These are phyloP conservation scores for Rosa chinensis DNA, from an alignment of 306 rosid genomes.

Conservation along the genomic window DNA sequence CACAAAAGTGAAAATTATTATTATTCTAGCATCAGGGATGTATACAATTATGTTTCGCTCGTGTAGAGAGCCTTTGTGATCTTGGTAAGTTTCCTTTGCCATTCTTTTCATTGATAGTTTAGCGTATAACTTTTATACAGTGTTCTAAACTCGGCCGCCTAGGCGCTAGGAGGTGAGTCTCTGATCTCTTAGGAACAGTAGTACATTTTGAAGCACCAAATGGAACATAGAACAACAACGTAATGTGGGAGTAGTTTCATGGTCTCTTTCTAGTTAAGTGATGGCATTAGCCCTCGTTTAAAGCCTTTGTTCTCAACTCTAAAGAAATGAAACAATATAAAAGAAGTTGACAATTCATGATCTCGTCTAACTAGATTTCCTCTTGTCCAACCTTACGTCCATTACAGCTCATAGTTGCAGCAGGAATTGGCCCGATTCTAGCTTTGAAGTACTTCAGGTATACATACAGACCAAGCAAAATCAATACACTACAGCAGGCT, in stretches of 20 bases:
- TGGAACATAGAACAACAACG: neutral
- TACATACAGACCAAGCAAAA: no score
- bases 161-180: no score
- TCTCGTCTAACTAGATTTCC: neutral
- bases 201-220: neutral
- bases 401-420: conserved; percentile 79
- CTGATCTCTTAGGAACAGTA: neutral
- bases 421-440: conserved; percentile 97
- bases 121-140: no score
- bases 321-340: neutral
- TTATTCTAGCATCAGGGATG: conserved; percentile 89
- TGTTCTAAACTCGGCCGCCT: no score
- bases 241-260: neutral
- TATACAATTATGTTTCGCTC: conserved; percentile 90
- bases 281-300: neutral
- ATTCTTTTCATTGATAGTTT: neutral
- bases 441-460: conserved; percentile 52
- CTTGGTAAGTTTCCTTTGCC: conserved; percentile 55
- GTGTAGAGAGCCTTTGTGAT: conserved; percentile 76
- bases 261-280: neutral
- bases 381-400: conserved; percentile 14
- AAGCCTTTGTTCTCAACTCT: neutral
- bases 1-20: no score
- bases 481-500: neutral
- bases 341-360: neutral